phyloP scores from a whole-genome alignment of 2,329 filamentous ascomycete species.

The Trichoderma sp. region DNA sequence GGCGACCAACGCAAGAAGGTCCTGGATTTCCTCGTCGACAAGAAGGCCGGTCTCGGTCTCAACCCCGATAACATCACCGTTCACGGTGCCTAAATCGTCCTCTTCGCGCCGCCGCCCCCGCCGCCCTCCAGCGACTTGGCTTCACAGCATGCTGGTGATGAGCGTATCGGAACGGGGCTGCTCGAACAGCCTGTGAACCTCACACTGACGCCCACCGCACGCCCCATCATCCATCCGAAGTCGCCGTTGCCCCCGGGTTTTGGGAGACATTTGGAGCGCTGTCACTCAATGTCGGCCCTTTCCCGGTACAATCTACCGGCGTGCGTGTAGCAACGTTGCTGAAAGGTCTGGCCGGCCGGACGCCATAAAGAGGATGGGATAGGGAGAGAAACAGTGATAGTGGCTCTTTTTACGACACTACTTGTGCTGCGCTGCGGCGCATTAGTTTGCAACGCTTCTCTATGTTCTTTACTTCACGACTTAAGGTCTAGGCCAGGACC shows the following conservation, averaged over 20 bases:
- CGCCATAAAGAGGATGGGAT: slow-evolving; percentile 13
- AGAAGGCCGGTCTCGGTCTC: slow-evolving; percentile 91
- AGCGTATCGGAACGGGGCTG: slow-evolving; percentile 38
- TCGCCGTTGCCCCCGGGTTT: neutral
- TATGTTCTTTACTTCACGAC: slow-evolving; percentile 31
- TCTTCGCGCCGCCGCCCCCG: slow-evolving; percentile 46
- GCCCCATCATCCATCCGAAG: neutral
- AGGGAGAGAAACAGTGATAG: slow-evolving; percentile 10
- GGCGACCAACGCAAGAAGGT: slow-evolving; percentile 99
- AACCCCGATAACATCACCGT: slow-evolving; percentile 98
- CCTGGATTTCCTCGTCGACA: slow-evolving; percentile 94
- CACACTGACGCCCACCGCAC: slow-evolving; percentile 24
- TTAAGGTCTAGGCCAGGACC: slow-evolving; percentile 38
- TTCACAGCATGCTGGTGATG: slow-evolving; percentile 39
- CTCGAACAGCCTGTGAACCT: slow-evolving; percentile 35
- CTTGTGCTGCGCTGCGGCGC: neutral
- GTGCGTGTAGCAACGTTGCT: slow-evolving; percentile 29
- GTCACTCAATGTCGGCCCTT: slow-evolving; percentile 33
- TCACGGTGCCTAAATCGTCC: slow-evolving; percentile 53
- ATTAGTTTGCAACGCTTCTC: neutral
- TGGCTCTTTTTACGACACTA: slow-evolving; percentile 19
- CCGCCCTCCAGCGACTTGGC: slow-evolving; percentile 42
- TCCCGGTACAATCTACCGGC: slow-evolving; percentile 9
- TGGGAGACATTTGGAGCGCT: slow-evolving; percentile 19
- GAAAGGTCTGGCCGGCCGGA: slow-evolving; percentile 32